A percentile compares a stretch with the other conserved stretches of the same genome.
phyloP scores from a whole-genome alignment of 164 flowering plant genomes.

The Sextonia rubra region DNA sequence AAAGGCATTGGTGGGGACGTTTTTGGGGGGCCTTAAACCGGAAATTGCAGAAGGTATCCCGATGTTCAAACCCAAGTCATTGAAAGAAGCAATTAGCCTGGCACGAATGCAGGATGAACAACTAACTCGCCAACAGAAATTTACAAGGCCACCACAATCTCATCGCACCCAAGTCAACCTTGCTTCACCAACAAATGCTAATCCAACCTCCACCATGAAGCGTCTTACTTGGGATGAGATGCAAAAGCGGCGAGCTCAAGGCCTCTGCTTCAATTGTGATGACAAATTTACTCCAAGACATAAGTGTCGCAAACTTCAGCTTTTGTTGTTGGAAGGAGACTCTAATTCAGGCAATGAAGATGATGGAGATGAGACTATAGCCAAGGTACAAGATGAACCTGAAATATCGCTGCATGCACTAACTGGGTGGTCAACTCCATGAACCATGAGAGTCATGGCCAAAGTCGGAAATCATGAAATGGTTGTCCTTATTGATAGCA shows the following conservation, averaged over 20 bases:
- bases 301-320: neutral
- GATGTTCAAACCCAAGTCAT: conserved; percentile 3
- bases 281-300: neutral
- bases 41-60: neutral
- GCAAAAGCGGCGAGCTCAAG: neutral
- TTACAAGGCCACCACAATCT: neutral
- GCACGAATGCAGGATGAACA: neutral
- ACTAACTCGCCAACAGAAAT: neutral
- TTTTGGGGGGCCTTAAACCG: neutral
- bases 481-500: neutral
- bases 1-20: neutral
- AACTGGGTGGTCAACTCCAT: conserved; percentile 5
- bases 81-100: neutral
- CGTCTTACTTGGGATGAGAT: neutral
- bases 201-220: neutral
- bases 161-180: no score
- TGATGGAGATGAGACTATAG: neutral
- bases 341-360: neutral
- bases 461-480: neutral
- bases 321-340: neutral
- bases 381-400: neutral
- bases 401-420: conserved; percentile 11
- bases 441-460: conserved; percentile 8
- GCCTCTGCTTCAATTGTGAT: neutral
- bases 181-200: neutral